A percentile compares a stretch with the other conserved stretches of the same genome.
These are phyloP conservation scores for Chalciporus piperatoides DNA, from an alignment of 1,284 basidiomycete species.

Conservation along the genomic window DNA sequence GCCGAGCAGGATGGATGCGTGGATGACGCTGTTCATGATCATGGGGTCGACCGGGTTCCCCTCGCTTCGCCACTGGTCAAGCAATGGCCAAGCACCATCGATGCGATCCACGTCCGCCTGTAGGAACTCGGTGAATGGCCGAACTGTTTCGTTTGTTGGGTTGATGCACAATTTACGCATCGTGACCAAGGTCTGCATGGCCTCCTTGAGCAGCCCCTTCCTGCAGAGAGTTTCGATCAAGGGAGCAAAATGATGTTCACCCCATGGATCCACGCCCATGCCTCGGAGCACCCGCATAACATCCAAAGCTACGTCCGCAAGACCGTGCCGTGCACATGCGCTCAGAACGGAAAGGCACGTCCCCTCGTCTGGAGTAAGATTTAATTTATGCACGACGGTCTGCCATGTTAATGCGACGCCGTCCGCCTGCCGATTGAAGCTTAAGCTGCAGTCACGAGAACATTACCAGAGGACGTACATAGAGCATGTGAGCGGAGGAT, in stretches of 20 bases:
- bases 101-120: conserved; percentile 48
- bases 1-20: conserved; percentile 55
- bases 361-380: conserved; percentile 69
- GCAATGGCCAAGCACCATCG: conserved; percentile 61
- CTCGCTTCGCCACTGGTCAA: conserved; percentile 58
- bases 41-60: conserved; percentile 52
- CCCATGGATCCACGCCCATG: conserved; percentile 45
- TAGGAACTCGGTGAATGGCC: conserved; percentile 52
- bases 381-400: conserved; percentile 48
- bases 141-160: conserved; percentile 45
- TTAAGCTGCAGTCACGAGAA: conserved; percentile 4
- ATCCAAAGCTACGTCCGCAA: conserved; percentile 63
- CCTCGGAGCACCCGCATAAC: conserved; percentile 54
- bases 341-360: conserved; percentile 65
- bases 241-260: conserved; percentile 68
- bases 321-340: conserved; percentile 67
- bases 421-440: conserved; percentile 46
- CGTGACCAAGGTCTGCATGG: conserved; percentile 49
- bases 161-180: conserved; percentile 51
- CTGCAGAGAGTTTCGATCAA: conserved; percentile 62
- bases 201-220: conserved; percentile 52
- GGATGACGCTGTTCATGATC: conserved; percentile 64
- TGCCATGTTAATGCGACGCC: conserved; percentile 67
- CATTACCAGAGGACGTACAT: conserved; percentile 45
- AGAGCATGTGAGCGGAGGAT: conserved; percentile 53